Evolutionary conservation across 108 stramenopile genomes (phyloP).

Genomic region (Cylindrotheca closterium): DNA sequence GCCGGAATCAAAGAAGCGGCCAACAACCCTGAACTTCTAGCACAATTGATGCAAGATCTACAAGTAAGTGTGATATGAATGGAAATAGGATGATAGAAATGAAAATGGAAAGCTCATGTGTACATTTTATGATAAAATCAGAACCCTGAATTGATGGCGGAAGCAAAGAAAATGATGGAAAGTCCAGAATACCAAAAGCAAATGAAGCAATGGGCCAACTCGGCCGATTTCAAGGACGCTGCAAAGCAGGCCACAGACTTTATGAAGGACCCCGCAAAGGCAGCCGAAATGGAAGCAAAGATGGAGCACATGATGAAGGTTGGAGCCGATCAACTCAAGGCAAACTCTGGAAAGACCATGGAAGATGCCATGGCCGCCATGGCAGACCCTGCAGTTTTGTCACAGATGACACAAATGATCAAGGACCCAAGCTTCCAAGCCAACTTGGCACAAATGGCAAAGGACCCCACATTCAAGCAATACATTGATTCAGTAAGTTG

Average conservation of each 20-base stretch:
- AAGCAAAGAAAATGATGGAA: constrained; percentile 90
- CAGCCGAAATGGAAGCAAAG: constrained; percentile 84
- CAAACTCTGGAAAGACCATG: constrained; percentile 61
- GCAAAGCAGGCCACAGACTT: constrained; percentile 52
- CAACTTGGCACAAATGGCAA: constrained; percentile 74
- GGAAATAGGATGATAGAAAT: background rate
- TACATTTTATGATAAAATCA: constrained; percentile 22
- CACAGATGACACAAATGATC: constrained; percentile 77
- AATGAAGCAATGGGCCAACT: constrained; percentile 75
- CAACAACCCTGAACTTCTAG: constrained; percentile 79
- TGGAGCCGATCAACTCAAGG: constrained; percentile 60
- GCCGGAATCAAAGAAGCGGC: constrained; percentile 83
- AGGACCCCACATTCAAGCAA: constrained; percentile 77
- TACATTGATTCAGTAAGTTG: constrained; percentile 61
- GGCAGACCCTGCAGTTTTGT: constrained; percentile 78
- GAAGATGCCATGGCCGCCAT: constrained; percentile 80
- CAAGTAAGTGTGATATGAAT: constrained; percentile 44
- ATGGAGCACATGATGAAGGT: constrained; percentile 89
- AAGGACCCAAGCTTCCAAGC: constrained; percentile 80
- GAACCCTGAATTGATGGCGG: constrained; percentile 89
- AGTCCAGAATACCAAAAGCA: constrained; percentile 83
- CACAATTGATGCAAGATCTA: constrained; percentile 89
- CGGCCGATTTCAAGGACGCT: constrained; percentile 72
- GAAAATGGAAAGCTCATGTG: background rate
- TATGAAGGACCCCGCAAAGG: constrained; percentile 77